Evolutionary conservation across 2,329 filamentous ascomycete genomes (phyloP), one percentile per base, ranked within the genome.

Genomic region (Fusarium pseudocircinatum): DNA sequence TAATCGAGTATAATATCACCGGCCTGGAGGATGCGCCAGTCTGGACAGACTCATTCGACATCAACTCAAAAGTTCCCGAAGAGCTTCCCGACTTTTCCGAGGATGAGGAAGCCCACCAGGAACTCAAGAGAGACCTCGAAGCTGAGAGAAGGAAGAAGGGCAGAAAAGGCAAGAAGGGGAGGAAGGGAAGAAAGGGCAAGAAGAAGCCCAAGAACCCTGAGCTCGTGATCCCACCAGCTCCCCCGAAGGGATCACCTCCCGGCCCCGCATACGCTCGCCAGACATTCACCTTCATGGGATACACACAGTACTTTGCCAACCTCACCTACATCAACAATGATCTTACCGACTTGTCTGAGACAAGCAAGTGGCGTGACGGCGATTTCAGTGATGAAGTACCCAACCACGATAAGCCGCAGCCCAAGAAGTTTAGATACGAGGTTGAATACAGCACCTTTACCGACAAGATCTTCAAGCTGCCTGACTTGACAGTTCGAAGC

Each of bases 291-390:
- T 86, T 95, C 70, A 87, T 92, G 7, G 91, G 94, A 10, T 98
- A 94, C 81, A 94, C 91, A 8, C 96, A 99, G 78, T 98, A 97
- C 82, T 98, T 91, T 81, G 95, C 96, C 69, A 99, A 99, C 81
- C 84, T 99, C n/a, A 98, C 96, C 0, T 84, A 90, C 66, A 92
- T 97, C 82, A 97, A 98, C 83, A 93, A 95, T 76, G 89, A 93
- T 67, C 87, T 91, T 53, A 78, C 82, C 4, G 76, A 81, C 15
- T 81, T 80, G 20, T 64, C 73, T 16, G 71, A 72, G 15, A 72
- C 80, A n/a, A 81, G 82, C 13, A 86, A 85, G 69, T 93, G 92
- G 90, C 88, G 89, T 40, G 84, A 90, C 65, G 91, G 91, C 60
- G 91, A 90, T 76, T 88, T 91, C 78, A 83, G 86, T 58, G 87